Base-by-base conservation (phyloP, 2,329 filamentous ascomycete species). In the Ceratocystis variospora region DNA sequence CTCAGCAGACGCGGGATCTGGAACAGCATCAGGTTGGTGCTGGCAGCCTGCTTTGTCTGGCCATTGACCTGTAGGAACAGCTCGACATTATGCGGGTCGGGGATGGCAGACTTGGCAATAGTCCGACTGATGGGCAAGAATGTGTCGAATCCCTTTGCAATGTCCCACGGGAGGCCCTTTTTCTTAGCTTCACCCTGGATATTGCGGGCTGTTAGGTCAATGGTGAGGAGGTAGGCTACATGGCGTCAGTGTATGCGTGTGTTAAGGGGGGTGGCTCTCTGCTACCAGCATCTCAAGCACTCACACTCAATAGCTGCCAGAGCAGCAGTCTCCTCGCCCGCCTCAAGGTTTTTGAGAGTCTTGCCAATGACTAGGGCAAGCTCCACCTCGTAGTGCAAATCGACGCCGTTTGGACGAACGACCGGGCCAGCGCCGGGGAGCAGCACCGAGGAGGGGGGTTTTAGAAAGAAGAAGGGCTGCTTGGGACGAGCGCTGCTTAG, bases 391-490 rank as follows among this genome's bases (percentile, higher is more conserved):
- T 92, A 96, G 79, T 96, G 93, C 73, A 96, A 80, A 71, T 86
- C 87, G 50, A 95, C 87, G 69, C 93, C 93, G 72, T 81, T 83
- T 55, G 94, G 94, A 57, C 88, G 84, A 71, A 96, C 81, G 61
- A 96, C 85, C 2, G 92, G 87, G 0, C 92, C 92, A 66, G 85
- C 83, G 33, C 84, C 83, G 0, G 90, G 90, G 25, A 88, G 81
- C 3, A 97, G 83, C 71, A 99, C 89, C 2, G 91, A 89, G 50
- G 88, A 90, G 0, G 92, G 79, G 1, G 94, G 94, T 81, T 99
- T 99, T 71, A 97, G 84, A 82, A 99, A 99, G 86, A 96, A 99
- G 79, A 99, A 97, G 31, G 94, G 94, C 77, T 96, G 91, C 76
- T 94, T 95, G 63, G 94, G 94, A 70, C 86, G 85, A 68, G 82